These are phyloP conservation scores for Fusarium pilosicola DNA, from an alignment of 2,329 filamentous ascomycete species.

Conservation along the genomic window DNA sequence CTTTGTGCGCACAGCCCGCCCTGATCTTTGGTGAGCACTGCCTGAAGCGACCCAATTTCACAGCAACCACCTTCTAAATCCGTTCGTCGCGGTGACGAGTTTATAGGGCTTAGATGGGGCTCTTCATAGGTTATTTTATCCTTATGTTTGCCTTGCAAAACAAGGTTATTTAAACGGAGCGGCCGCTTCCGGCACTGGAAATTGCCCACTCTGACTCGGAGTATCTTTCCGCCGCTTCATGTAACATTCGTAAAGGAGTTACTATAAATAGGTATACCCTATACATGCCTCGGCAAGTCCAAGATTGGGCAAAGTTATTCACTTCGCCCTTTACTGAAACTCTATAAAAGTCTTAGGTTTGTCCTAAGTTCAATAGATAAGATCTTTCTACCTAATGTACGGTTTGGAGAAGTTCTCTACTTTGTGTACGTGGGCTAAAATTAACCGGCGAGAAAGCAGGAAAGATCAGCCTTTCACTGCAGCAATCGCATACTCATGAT, in stretches of 20 bases:
- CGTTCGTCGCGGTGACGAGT: not conserved
- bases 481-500: too few species aligned
- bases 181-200: not conserved
- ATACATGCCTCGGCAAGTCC: not conserved
- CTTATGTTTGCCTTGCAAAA: not conserved
- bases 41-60: not conserved
- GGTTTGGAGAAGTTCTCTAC: too few species aligned
- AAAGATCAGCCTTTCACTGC: accelerated
- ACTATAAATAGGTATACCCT: not conserved
- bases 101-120: not conserved
- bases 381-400: too few species aligned
- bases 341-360: not conserved
- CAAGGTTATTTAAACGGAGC: not conserved
- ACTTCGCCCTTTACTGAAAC: too few species aligned
- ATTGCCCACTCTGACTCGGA: not conserved
- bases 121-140: not conserved
- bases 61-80: not conserved
- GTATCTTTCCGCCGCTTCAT: not conserved
- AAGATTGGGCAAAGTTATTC: not conserved
- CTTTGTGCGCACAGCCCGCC: not conserved
- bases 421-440: too few species aligned
- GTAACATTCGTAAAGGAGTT: not conserved
- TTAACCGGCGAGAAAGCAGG: accelerated
- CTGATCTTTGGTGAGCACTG: not conserved
- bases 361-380: not conserved